Evolutionary conservation across 2,329 filamentous ascomycete genomes (phyloP).

Genomic region (Ampelomyces quisqualis): DNA sequence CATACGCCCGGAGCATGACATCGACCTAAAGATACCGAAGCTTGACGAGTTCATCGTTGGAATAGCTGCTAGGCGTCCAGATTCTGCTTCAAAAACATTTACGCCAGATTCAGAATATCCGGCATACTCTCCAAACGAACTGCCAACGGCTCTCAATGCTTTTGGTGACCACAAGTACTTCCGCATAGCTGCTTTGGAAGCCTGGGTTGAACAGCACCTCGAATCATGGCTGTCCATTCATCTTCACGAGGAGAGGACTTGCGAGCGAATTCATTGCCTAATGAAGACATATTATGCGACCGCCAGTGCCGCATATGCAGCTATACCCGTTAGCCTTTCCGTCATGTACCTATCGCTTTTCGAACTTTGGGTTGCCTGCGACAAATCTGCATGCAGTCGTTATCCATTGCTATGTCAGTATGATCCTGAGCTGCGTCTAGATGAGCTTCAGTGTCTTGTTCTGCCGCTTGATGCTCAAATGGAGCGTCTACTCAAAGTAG

Average conservation of each 20-base stretch:
- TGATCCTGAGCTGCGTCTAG: slow-evolving; percentile 46
- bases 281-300: slow-evolving; percentile 18
- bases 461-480: slow-evolving; percentile 51
- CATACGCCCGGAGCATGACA: slow-evolving; percentile 17
- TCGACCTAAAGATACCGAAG: slow-evolving; percentile 16
- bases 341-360: slow-evolving; percentile 58
- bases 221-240: slow-evolving; percentile 43
- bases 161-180: slow-evolving; percentile 32
- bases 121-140: slow-evolving; percentile 3
- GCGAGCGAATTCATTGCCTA: slow-evolving; percentile 13
- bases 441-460: slow-evolving; percentile 49
- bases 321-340: slow-evolving; percentile 52
- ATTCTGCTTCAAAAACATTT: slow-evolving; percentile 6
- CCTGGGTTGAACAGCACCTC: slow-evolving; percentile 51
- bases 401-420: slow-evolving; percentile 52
- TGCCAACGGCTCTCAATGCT: slow-evolving; percentile 9
- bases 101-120: slow-evolving; percentile 11
- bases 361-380: slow-evolving; percentile 61
- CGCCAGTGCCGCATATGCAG: slow-evolving; percentile 36
- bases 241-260: slow-evolving; percentile 24
- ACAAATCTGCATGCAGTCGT: slow-evolving; percentile 47
- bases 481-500: slow-evolving; percentile 48
- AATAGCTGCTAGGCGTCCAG: slow-evolving; percentile 2
- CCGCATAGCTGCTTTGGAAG: slow-evolving; percentile 54
- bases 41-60: slow-evolving; percentile 20